A percentile compares a stretch with the other conserved stretches of the same genome.
These are phyloP conservation scores for Fusarium protoensiforme DNA, from an alignment of 2,329 filamentous ascomycete genomes.

Conservation along the genomic window DNA sequence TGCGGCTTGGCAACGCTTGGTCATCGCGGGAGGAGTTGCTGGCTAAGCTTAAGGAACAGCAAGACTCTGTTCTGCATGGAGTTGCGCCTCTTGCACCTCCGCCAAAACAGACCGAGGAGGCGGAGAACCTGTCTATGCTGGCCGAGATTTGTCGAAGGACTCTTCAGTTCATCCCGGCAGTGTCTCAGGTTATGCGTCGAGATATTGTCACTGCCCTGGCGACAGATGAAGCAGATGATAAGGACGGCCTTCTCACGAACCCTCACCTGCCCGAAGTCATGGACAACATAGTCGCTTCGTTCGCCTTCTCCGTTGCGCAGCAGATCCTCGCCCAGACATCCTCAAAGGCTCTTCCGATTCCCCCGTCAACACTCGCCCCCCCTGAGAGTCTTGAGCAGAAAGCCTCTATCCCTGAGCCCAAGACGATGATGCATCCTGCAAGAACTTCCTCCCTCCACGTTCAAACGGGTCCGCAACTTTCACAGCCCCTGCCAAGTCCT, in stretches of 20 bases:
- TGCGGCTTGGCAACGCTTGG: slow-evolving; percentile 82
- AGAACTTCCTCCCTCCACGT: slow-evolving; percentile 70
- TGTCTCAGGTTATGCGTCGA: slow-evolving; percentile 81
- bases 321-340: slow-evolving; percentile 82
- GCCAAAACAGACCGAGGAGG: slow-evolving; percentile 65
- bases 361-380: slow-evolving; percentile 64
- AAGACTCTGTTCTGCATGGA: slow-evolving; percentile 67
- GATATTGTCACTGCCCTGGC: slow-evolving; percentile 77
- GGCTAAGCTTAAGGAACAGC: slow-evolving; percentile 70
- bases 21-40: slow-evolving; percentile 72
- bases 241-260: slow-evolving; percentile 47
- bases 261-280: slow-evolving; percentile 63
- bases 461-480: slow-evolving; percentile 50
- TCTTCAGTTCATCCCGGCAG: slow-evolving; percentile 84
- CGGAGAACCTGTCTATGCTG: slow-evolving; percentile 82
- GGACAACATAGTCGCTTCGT: slow-evolving; percentile 81
- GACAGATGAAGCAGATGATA: slow-evolving; percentile 50
- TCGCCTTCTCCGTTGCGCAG: slow-evolving; percentile 80
- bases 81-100: slow-evolving; percentile 64
- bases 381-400: slow-evolving; percentile 68
- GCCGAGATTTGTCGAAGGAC: slow-evolving; percentile 87
- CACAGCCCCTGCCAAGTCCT: slow-evolving; percentile 59
- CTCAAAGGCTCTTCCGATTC: slow-evolving; percentile 74
- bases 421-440: slow-evolving; percentile 76
- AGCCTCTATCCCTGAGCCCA: slow-evolving; percentile 72